These are phyloP conservation scores for Glomus cerebriforme DNA, from an alignment of 192 early-diverging fungal genomes.

Conservation along the genomic window DNA sequence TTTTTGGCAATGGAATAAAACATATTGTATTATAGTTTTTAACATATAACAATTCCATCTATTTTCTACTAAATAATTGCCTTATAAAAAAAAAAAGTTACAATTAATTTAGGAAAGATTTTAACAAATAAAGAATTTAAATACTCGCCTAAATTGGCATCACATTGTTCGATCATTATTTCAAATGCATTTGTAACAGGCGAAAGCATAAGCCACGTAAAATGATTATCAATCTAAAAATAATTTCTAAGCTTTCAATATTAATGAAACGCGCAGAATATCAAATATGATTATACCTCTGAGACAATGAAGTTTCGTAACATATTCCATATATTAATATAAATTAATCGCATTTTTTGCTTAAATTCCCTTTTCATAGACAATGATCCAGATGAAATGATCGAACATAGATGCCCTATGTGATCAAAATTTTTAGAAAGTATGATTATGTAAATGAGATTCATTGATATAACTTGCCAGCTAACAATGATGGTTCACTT, in stretches of 20 bases:
- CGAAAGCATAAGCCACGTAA: constrained; percentile 2
- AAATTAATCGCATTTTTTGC: background rate
- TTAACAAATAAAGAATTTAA: background rate
- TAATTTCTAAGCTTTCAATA: background rate
- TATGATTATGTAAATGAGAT: background rate
- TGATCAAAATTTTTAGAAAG: background rate
- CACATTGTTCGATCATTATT: background rate
- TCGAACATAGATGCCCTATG: background rate
- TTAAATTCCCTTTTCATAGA: background rate
- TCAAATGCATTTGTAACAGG: background rate
- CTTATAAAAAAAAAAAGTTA: background rate
- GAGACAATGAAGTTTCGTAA: background rate
- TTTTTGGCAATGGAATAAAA: background rate
- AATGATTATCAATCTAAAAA: constrained; percentile 9
- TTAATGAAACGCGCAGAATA: background rate
- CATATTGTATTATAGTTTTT: background rate
- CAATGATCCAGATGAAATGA: background rate
- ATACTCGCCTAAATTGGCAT: background rate
- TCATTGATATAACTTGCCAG: background rate
- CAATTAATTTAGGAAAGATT: background rate
- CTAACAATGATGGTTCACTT: background rate
- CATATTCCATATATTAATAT: constrained; percentile 7
- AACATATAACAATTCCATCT: background rate
- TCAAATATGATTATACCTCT: background rate
- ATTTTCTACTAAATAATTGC: background rate